Base-by-base conservation (phyloP, 257 asterid genomes). In the Ehretia macrophylla region DNA sequence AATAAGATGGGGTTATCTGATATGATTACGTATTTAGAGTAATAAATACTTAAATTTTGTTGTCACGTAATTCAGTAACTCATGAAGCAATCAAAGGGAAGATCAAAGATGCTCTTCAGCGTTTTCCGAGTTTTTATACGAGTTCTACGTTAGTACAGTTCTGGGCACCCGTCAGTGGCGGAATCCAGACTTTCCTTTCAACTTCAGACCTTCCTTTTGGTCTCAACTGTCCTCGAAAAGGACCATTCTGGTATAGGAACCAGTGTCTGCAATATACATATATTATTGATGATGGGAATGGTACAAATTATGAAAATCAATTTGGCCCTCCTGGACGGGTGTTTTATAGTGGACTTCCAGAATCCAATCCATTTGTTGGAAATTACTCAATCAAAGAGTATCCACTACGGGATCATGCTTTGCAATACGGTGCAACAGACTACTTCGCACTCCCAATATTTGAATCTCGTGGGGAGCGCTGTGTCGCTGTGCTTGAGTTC, bases 301-400 rank as follows among this genome's bases (percentile, higher is more conserved):
- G 22, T 16, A 56, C 50, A 1, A 57, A 40, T n/a, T n/a, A n/a
- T 38, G 65, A 57, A 19, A 54, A 62, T 17, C 59, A 62, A 9
- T 32, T 59, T 8, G 71, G 76, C 4, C 76, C 76, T 6, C 55
- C 40, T 12, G 63, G 63, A 8, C 70, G 64, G 0, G 70, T 38
- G 14, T 65, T 56, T 37, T 17, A 11, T 4, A 47, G 0, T 5
- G 38, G 63, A 14, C n/a, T 1, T 14, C 22, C 17, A 0, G 59
- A 57, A 38, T 12, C 9, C 8, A 32, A 17, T 11, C 50, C 50
- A 17, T 19, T 56, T 14, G 13, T 49, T 4, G 27, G 35, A 16
- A 32, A 44, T 23, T 72, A 72, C 56, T 32, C 67, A 5, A 46
- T 19, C n/a, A 49, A 23, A 48, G 68, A 73, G 56, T 68, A 21